Base-by-base conservation (phyloP, 2,329 filamentous ascomycete genomes). In the Paecilomyces dactylethromorphus region DNA sequence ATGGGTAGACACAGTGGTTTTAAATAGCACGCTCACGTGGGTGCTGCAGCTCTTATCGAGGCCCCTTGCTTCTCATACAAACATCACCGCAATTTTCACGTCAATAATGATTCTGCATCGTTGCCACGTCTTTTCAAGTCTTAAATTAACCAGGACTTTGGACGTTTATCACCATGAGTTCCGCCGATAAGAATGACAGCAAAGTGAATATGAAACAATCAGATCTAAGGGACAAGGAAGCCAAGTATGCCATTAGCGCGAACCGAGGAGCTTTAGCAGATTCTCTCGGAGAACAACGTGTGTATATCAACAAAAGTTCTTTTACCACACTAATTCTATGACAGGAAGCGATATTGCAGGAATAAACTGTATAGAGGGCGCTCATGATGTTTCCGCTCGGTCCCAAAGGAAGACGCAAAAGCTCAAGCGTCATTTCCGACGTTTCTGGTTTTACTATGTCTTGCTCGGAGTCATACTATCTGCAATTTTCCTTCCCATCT, bases 361-460 rank as follows among this genome's bases (percentile, higher is more conserved):
- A 49, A 59, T 71, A 5, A 67, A 69, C 53, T 65, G 68, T 57
- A 56, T 70, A 56, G 67, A 70, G 56, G 67, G 68, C 11, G 64
- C 63, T 13, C 64, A 70, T 26, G 66, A 68, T 66, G 22, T n/a
- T 1, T 45, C 39, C 18, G 8, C 39, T 10, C 68, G 62, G 15
- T 60, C 58, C 6, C 59, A 65, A 18, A 60, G 60, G 29, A 65
- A 59, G 24, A 66, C 63, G 18, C 63, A 71, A 58, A 69, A 65
- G 26, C 51, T 74, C 1, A 63, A 66, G 26, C 66, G 66, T 15
- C 75, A 78, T 61, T 75, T 68, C 65, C 69, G 66, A 26, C 69
- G 73, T 15, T 76, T 72, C 64, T 76, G 74, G 74, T 71, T 67
- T 53, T 73, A 69, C 57, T 75, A 76, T 61, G 35, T 69, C 3